Conservation (phyloP, 2,329 filamentous ascomycete species). For the Colletotrichum sp. region DNA sequence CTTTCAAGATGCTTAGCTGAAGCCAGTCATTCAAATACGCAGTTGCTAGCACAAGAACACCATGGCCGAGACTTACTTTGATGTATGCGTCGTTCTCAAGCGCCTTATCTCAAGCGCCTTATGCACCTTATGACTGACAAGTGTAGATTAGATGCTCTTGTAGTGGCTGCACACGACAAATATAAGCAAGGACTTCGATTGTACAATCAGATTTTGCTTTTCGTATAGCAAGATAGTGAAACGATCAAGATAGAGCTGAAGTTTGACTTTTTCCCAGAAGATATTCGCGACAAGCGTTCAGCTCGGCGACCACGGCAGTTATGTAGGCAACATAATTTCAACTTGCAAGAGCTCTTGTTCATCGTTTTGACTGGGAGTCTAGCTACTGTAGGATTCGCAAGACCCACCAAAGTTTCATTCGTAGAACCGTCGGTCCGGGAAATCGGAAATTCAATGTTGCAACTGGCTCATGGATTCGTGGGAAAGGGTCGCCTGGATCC, state of each 20-base stretch:
- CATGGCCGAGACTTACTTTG: background rate
- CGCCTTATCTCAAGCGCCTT: background rate
- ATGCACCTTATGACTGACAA: background rate
- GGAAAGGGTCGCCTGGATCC: background rate
- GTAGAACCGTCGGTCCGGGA: background rate
- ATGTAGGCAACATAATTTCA: accelerated
- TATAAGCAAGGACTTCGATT: background rate
- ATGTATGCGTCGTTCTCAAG: background rate
- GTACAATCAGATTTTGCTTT: background rate
- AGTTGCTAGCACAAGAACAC: background rate
- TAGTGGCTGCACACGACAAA: background rate
- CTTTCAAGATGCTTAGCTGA: background rate
- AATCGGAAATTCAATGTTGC: background rate
- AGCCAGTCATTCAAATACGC: background rate
- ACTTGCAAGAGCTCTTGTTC: background rate
- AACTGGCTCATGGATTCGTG: background rate
- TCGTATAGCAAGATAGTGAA: background rate
- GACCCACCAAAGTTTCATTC: background rate
- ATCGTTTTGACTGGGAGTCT: background rate
- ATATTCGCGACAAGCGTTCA: background rate
- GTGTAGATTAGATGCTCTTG: background rate
- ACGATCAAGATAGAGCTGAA: background rate
- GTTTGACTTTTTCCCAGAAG: background rate
- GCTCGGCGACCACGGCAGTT: background rate
- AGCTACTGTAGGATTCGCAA: background rate